Evolutionary conservation across 441 rosid species (phyloP).

Genomic region (Hura crepitans): DNA sequence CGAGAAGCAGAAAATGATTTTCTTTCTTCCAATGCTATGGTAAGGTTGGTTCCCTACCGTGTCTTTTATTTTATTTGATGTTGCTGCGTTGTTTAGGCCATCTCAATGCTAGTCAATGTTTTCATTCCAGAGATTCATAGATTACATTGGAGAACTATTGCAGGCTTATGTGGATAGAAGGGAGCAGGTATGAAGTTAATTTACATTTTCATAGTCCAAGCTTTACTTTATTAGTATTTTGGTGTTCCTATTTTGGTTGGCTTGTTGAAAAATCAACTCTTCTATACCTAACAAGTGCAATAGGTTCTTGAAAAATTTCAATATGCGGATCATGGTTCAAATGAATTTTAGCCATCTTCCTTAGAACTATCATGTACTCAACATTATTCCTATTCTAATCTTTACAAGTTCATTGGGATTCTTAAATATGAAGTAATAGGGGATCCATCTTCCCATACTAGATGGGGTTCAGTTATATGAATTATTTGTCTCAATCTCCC

Average conservation of each 20-base stretch:
- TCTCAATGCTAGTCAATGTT: slow-evolving; percentile 24
- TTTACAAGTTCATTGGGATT: neutral
- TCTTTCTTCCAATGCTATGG: slow-evolving; percentile 89
- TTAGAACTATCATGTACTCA: neutral
- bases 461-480: too few species aligned
- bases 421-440: neutral
- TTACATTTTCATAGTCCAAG: neutral
- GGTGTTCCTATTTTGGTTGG: slow-evolving; percentile 4
- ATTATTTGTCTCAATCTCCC: too few species aligned
- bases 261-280: neutral
- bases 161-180: slow-evolving; percentile 93
- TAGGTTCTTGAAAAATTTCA: neutral
- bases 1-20: slow-evolving; percentile 87
- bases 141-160: slow-evolving; percentile 74
- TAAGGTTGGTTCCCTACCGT: slow-evolving; percentile 35
- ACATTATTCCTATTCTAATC: neutral
- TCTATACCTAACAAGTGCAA: neutral
- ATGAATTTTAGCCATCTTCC: neutral
- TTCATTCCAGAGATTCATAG: slow-evolving; percentile 77
- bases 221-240: neutral
- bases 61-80: slow-evolving; percentile 15
- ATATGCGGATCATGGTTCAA: neutral
- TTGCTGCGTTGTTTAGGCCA: neutral
- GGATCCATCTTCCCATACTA: neutral
- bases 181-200: slow-evolving; percentile 59